Conservation (phyloP, 2,329 filamentous ascomycete species). For the Celoporthe dispersa region DNA sequence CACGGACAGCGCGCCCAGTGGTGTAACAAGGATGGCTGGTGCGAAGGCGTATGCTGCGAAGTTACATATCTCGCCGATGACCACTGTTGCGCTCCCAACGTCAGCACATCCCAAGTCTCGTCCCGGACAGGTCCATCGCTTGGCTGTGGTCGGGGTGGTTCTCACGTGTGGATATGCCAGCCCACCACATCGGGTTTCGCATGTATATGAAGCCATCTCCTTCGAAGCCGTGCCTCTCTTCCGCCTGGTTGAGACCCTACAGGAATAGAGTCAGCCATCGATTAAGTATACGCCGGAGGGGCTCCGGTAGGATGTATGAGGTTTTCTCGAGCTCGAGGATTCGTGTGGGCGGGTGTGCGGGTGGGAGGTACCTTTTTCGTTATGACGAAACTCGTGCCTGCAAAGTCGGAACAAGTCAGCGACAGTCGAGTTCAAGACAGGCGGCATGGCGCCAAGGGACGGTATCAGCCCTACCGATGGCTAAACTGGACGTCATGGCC, state of each 20-base stretch:
- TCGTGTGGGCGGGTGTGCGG: conserved; percentile 9
- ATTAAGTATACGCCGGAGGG: not conserved
- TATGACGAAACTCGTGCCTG: conserved; percentile 96
- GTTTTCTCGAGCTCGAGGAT: conserved; percentile 22
- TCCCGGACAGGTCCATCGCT: conserved; percentile 25
- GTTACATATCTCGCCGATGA: conserved; percentile 91
- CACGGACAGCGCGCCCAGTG: conserved; percentile 89
- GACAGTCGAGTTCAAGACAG: conserved; percentile 18
- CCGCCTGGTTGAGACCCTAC: conserved; percentile 87
- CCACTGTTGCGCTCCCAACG: conserved; percentile 61
- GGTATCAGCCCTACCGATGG: conserved; percentile 64
- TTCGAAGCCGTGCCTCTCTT: conserved; percentile 91
- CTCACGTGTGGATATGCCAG: conserved; percentile 85
- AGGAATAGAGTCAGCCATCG: conserved; percentile 18
- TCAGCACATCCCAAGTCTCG: conserved; percentile 21
- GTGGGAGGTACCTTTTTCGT: conserved; percentile 81
- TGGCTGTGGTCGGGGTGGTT: conserved; percentile 26
- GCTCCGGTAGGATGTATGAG: conserved; percentile 15
- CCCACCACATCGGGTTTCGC: conserved; percentile 97
- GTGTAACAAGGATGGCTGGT: conserved; percentile 96
- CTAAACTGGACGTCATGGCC: conserved; percentile 75
- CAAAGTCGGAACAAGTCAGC: conserved; percentile 30
- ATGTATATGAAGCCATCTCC: conserved; percentile 95
- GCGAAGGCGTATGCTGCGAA: conserved; percentile 98
- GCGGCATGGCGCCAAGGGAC: not conserved